Base-by-base conservation (phyloP, 441 rosid genomes). In the Arabidopsis lyrata region DNA sequence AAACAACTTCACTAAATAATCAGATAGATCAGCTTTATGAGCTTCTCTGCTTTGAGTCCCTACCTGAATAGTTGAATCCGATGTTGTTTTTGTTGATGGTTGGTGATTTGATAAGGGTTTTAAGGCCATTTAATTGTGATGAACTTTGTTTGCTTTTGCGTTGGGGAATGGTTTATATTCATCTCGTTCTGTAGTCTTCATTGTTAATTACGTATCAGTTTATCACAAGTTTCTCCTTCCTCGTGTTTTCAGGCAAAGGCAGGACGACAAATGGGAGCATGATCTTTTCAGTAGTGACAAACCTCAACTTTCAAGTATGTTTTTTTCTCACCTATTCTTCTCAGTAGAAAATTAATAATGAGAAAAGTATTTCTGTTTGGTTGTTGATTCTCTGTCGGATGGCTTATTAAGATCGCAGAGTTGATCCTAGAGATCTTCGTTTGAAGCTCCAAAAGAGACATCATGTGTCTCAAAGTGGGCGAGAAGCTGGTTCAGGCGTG, bases 181-280 rank as follows among this genome's bases (percentile, higher is more conserved):
- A 10, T 62, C 44, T 66, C 27, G 7, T 7, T 72, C 27, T 44
- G 6, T 56, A 66, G 10, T 74, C 9, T 32, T 24, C 22, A 24
- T 38, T 59, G 31, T 74, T 38, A 66, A 38, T 55, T 22, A 18
- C 24, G 20, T 20, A 10, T 49, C 55, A 20, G 6, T 11, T 50
- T 72, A 11, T 15, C 44, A 3, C 41, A 32, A 10, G n/a, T 47
- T 50, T 59, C 36, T 36, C 13, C 41, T 70, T 48, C 38, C 15
- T 70, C 31, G 44, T 71, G 69, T 42, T 78, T 87, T 81, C 90
- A 93, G 98, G 80, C 95, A 86, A 81, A 87, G 98, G 86, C 94
- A 87, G 75, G 94, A 89, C 74, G 97, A 93, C 79, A 96, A 87
- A 79, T 96, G 99, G 99, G 96, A 93, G 85, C 99, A 96, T 79